These are phyloP conservation scores for Pseudogymnoascus sp. DNA, from an alignment of 2,329 filamentous ascomycete genomes.

Conservation along the genomic window DNA sequence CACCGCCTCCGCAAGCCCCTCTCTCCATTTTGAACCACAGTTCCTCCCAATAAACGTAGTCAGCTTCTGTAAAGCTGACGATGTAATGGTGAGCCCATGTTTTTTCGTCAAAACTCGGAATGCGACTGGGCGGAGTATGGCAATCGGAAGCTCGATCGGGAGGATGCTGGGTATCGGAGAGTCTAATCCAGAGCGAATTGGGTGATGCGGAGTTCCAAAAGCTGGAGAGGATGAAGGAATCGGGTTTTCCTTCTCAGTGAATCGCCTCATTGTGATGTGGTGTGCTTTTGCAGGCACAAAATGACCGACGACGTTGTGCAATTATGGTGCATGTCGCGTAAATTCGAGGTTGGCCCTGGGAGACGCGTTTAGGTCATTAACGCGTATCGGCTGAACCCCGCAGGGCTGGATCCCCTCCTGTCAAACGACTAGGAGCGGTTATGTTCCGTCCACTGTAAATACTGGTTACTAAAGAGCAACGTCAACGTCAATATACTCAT, in stretches of 20 bases:
- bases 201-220: constrained; percentile 79
- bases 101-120: constrained; percentile 98
- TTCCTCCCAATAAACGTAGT: constrained; percentile 86
- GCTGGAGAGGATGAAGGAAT: constrained; percentile 85
- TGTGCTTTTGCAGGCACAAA: not conserved
- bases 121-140: constrained; percentile 79
- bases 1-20: constrained; percentile 84
- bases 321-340: constrained; percentile 5
- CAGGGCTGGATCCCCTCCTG: not conserved
- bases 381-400: not conserved
- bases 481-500: not conserved
- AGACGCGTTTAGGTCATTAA: constrained; percentile 7
- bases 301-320: constrained; percentile 1
- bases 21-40: constrained; percentile 92
- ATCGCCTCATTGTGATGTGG: not conserved
- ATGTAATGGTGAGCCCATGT: constrained; percentile 86
- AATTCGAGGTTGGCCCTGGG: not conserved
- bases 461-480: not conserved
- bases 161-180: constrained; percentile 47
- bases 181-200: constrained; percentile 54
- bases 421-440: not conserved
- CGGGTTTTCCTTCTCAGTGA: constrained; percentile 36
- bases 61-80: constrained; percentile 74
- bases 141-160: constrained; percentile 80
- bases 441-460: not conserved